Conservation (phyloP, 1,284 basidiomycete species). For the Tylopilus sp. region DNA sequence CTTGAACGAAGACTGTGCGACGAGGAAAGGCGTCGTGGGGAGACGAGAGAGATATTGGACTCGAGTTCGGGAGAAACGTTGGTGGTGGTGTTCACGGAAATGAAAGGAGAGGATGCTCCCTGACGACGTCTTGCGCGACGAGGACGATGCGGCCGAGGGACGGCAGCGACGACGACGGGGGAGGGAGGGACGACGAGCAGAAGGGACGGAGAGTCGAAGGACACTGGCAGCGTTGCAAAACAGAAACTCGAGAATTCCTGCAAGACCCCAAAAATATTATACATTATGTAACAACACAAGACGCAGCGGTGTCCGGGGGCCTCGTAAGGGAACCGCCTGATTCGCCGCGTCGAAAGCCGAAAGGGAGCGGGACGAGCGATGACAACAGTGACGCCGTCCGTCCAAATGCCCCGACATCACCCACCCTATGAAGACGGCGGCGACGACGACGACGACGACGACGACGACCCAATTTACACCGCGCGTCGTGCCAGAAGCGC, state of each 20-base stretch:
- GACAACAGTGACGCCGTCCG: background rate
- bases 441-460: background rate
- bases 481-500: slow-evolving; percentile 22
- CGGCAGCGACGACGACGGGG: slow-evolving; percentile 16
- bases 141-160: slow-evolving; percentile 22
- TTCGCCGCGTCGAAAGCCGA: no score
- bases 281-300: slow-evolving; percentile 23
- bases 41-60: slow-evolving; percentile 19
- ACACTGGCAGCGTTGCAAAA: slow-evolving; percentile 34
- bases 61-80: slow-evolving; percentile 7
- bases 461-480: slow-evolving; percentile 12
- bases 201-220: slow-evolving; percentile 28
- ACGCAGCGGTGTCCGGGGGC: slow-evolving; percentile 14
- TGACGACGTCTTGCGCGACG: slow-evolving; percentile 23
- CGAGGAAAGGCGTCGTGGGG: slow-evolving; percentile 9
- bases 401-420: background rate
- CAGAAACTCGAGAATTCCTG: slow-evolving; percentile 34
- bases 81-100: slow-evolving; percentile 5
- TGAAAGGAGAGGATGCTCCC: slow-evolving; percentile 19
- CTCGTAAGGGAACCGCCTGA: no score
- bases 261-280: slow-evolving; percentile 26
- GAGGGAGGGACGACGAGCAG: slow-evolving; percentile 21
- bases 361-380: no score
- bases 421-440: background rate
- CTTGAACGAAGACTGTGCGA: slow-evolving; percentile 10